These are phyloP conservation scores for Thalassiosira livingstoniorum DNA, from an alignment of 352 stramenopile genomes.

Conservation along the genomic window DNA sequence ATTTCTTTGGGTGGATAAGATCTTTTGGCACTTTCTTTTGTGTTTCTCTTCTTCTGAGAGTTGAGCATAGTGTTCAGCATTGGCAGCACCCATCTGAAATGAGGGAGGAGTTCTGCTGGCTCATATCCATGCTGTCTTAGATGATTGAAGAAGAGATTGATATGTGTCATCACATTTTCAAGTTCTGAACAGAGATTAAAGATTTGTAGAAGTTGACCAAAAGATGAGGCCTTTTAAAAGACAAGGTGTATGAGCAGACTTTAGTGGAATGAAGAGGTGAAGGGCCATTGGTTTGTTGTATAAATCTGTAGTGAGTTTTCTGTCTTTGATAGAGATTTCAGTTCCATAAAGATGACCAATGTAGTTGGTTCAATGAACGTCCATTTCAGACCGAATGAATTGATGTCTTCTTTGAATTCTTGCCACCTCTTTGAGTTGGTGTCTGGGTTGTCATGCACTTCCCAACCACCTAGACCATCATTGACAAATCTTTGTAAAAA, in stretches of 20 bases:
- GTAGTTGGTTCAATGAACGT: constrained; percentile 1
- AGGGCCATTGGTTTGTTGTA: constrained; percentile 50
- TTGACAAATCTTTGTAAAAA: constrained; percentile 9
- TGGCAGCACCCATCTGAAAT: not conserved
- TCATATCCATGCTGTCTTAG: not conserved
- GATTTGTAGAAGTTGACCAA: not conserved
- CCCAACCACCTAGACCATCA: constrained; percentile 17
- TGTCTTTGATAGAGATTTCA: constrained; percentile 34
- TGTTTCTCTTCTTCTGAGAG: no score
- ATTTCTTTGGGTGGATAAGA: no score
- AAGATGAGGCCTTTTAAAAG: constrained; percentile 44
- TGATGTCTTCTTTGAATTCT: constrained; percentile 11
- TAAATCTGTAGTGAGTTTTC: constrained; percentile 19
- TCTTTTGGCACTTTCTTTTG: no score
- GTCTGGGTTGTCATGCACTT: not conserved
- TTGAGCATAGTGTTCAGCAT: not conserved
- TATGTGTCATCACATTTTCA: not conserved
- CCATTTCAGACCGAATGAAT: constrained; percentile 43
- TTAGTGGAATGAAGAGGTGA: constrained; percentile 36
- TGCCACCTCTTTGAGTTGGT: not conserved
- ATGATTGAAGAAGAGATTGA: not conserved
- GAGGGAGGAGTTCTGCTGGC: not conserved
- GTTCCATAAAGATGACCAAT: constrained; percentile 41
- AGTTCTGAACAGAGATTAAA: not conserved
- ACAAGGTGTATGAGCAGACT: constrained; percentile 33